These are phyloP conservation scores for Globisporangium nunn DNA, from an alignment of 352 stramenopile genomes.

Conservation along the genomic window DNA sequence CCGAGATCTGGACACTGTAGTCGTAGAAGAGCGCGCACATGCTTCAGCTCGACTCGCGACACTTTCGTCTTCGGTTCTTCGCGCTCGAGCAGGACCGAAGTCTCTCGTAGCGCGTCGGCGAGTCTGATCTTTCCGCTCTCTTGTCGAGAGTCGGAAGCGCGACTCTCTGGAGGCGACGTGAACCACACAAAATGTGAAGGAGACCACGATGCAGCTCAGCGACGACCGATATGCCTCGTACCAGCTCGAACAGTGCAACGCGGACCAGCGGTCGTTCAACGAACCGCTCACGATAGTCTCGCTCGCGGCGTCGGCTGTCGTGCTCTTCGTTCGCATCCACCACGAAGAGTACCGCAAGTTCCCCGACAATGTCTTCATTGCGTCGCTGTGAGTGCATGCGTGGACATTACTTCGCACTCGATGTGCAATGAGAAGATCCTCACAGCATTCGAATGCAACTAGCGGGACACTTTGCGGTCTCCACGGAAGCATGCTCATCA, in stretches of 20 bases:
- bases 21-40: constrained; percentile 76
- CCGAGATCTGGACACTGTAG: constrained; percentile 63
- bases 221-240: constrained; percentile 22
- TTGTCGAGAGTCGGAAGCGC: too few relatives aligned
- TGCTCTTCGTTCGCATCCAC: constrained; percentile 20
- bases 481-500: constrained; percentile 24
- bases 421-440: too few relatives aligned
- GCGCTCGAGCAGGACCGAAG: neutral
- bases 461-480: constrained; percentile 22
- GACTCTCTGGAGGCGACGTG: too few relatives aligned
- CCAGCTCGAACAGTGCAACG: constrained; percentile 18
- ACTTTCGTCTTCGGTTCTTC: neutral
- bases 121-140: too few relatives aligned
- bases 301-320: constrained; percentile 13
- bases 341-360: constrained; percentile 25
- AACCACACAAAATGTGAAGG: too few relatives aligned
- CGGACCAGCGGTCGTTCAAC: constrained; percentile 24
- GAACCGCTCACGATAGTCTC: constrained; percentile 22
- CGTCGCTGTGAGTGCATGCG: constrained; percentile 17
- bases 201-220: constrained; percentile 5
- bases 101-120: too few relatives aligned
- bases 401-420: too few relatives aligned
- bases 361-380: constrained; percentile 25
- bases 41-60: too few relatives aligned
- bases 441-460: too few relatives aligned